Evolutionary conservation across 164 flowering plant species (phyloP), one percentile per base, ranked within the genome.

Genomic region (Dillenia suffruticosa): DNA sequence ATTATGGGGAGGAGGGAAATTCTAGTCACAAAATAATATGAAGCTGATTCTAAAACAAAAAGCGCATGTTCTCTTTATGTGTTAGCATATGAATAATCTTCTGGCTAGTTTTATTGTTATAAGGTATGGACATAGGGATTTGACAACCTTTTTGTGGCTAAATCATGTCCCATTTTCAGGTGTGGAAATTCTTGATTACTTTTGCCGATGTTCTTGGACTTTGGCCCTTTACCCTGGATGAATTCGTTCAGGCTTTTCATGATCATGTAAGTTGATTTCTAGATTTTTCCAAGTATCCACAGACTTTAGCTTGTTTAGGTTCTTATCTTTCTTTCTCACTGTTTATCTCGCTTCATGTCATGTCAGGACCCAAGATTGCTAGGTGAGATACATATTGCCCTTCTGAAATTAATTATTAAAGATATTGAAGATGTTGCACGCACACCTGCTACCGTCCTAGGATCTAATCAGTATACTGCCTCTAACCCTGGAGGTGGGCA

Each of bases 351-450:
- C 60, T 16, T 19, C 15, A 8, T 65, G 16, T 15, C 9, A 54
- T 72, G 43, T 56, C 74, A 93, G 98, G 97, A 93, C 59, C 74
- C 97, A 54, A 80, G 98, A 66, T 60, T 93, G 72, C 66, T 90
- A 64, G 84, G 88, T 53, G 98, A 93, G 74, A 75, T 93, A 68
- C 96, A 93, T 74, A 68, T 93, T 66, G 78, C 89, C 64, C 85
- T 93, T 69, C 70, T 93, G 63, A 83, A 68, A 67, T 77, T 73
- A 22, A 83, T 90, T 15, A 79, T 93, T 19, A 93, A 89, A 77
- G 98, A 93, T 72, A 90, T 93, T 60, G 98, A 90, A 70, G 97
- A 90, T 79, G 98, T 89, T 66, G 90, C 92, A 16, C 81, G 94
- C 63, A 82, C 94, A 57, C 90, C 96, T 2, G 75, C 87, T 24